Percentiles rank a stretch among this genome's conserved stretches.
Conservation (phyloP, 2,329 filamentous ascomycete genomes). For the Penicillium brevicompactum region DNA sequence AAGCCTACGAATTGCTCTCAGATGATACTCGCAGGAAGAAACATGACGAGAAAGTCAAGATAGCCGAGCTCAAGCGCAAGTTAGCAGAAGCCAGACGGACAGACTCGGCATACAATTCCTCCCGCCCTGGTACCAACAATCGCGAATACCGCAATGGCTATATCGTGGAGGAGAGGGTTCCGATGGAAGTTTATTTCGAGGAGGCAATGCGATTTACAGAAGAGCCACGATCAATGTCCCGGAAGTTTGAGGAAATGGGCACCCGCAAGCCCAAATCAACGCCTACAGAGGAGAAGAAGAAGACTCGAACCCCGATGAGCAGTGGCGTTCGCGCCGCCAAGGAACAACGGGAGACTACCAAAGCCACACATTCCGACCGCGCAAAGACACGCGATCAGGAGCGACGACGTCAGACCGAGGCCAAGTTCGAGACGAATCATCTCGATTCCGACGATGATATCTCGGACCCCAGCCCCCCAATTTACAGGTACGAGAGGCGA, state of each 20-base stretch:
- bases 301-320: slow-evolving; percentile 30
- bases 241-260: slow-evolving; percentile 43
- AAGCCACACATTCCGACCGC: slow-evolving; percentile 35
- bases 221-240: slow-evolving; percentile 38
- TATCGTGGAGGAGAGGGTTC: slow-evolving; percentile 48
- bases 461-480: slow-evolving; percentile 33
- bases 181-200: slow-evolving; percentile 40
- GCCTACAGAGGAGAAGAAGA: slow-evolving; percentile 41
- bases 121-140: slow-evolving; percentile 21
- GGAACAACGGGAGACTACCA: slow-evolving; percentile 36
- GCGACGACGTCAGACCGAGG: slow-evolving; percentile 42
- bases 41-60: slow-evolving; percentile 75
- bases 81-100: slow-evolving; percentile 49
- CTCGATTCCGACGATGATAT: slow-evolving; percentile 23
- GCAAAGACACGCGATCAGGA: slow-evolving; percentile 47
- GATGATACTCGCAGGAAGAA: slow-evolving; percentile 71
- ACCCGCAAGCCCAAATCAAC: slow-evolving; percentile 34
- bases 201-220: slow-evolving; percentile 42
- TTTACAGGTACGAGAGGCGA: slow-evolving; percentile 22
- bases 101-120: slow-evolving; percentile 21
- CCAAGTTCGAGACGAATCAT: slow-evolving; percentile 30
- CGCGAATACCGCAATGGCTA: slow-evolving; percentile 46
- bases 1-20: slow-evolving; percentile 87
- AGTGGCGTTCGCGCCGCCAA: slow-evolving; percentile 28
- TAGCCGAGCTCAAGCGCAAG: slow-evolving; percentile 66